Conservation (phyloP, 1,284 basidiomycete species). For the Stygiomarasmius scandens region DNA sequence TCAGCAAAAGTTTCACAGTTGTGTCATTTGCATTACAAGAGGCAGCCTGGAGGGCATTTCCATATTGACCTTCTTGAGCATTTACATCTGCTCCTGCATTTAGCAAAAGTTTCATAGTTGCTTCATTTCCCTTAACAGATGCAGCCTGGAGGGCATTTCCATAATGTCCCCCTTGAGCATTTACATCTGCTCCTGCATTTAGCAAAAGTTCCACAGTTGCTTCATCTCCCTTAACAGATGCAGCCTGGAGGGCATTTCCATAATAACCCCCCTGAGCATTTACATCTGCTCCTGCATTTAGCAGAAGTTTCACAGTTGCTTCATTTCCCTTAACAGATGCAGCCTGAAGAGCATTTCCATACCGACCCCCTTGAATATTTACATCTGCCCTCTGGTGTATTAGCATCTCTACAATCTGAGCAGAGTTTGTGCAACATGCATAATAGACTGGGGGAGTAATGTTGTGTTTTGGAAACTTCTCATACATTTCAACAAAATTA, state of each 20-base stretch:
- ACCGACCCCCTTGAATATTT: neutral
- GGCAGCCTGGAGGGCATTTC: conserved; percentile 14
- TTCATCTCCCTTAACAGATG: conserved; percentile 11
- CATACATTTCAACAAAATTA: too few relatives aligned
- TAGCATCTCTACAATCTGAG: neutral
- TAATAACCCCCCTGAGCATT: conserved; percentile 7
- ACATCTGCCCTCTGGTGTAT: neutral
- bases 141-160: conserved; percentile 17
- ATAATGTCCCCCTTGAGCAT: conserved; percentile 9
- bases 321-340: conserved; percentile 1
- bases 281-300: conserved; percentile 10
- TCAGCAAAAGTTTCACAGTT: neutral
- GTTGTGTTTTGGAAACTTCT: neutral
- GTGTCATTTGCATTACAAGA: neutral
- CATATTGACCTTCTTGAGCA: conserved; percentile 6
- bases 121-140: conserved; percentile 5
- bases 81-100: neutral
- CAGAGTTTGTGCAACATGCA: neutral
- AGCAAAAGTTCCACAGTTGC: conserved; percentile 6
- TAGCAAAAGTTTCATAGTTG: conserved; percentile 7
- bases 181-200: conserved; percentile 11
- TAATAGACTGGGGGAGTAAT: neutral
- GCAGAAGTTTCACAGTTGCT: conserved; percentile 7
- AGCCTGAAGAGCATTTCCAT: conserved; percentile 3
- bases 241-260: conserved; percentile 12